These are phyloP conservation scores for Xylariales sp. DNA, from an alignment of 2,329 filamentous ascomycete genomes.

Conservation along the genomic window DNA sequence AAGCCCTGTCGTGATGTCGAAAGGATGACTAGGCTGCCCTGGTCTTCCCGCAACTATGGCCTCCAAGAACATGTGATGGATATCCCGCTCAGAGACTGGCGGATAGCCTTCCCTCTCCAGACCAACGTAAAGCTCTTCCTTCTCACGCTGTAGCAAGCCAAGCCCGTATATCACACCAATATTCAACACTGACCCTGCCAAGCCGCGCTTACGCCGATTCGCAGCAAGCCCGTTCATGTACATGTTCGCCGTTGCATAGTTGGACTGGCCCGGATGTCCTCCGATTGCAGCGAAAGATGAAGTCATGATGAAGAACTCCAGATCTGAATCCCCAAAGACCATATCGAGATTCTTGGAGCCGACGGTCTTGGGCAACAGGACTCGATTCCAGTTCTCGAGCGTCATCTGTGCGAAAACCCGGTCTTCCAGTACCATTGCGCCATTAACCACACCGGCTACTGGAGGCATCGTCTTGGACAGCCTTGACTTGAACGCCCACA, in stretches of 20 bases:
- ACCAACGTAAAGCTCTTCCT: constrained; percentile 32
- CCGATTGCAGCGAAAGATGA: constrained; percentile 40
- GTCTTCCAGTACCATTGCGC: constrained; percentile 42
- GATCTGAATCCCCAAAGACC: constrained; percentile 25
- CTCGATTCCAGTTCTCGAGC: constrained; percentile 29
- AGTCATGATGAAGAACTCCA: constrained; percentile 44
- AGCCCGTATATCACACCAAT: constrained; percentile 43
- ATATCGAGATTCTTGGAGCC: constrained; percentile 35
- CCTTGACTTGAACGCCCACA: constrained; percentile 22
- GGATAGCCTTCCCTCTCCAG: constrained; percentile 40
- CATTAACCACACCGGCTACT: constrained; percentile 37
- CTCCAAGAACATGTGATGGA: constrained; percentile 49
- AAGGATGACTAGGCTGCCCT: constrained; percentile 11
- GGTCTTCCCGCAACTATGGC: constrained; percentile 40
- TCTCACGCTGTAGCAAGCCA: constrained; percentile 37
- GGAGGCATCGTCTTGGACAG: constrained; percentile 21
- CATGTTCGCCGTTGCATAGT: constrained; percentile 42
- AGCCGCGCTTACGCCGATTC: constrained; percentile 28
- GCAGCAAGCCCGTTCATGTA: constrained; percentile 42
- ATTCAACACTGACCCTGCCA: constrained; percentile 35
- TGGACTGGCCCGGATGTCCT: constrained; percentile 38
- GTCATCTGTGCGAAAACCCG: constrained; percentile 37
- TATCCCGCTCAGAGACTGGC: constrained; percentile 44
- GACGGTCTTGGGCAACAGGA: constrained; percentile 35
- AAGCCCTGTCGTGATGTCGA: constrained; percentile 36